Evolutionary conservation across 148 eudicot species (phyloP), one percentile per base, ranked within the genome.

Genomic region (Rheum nobile): DNA sequence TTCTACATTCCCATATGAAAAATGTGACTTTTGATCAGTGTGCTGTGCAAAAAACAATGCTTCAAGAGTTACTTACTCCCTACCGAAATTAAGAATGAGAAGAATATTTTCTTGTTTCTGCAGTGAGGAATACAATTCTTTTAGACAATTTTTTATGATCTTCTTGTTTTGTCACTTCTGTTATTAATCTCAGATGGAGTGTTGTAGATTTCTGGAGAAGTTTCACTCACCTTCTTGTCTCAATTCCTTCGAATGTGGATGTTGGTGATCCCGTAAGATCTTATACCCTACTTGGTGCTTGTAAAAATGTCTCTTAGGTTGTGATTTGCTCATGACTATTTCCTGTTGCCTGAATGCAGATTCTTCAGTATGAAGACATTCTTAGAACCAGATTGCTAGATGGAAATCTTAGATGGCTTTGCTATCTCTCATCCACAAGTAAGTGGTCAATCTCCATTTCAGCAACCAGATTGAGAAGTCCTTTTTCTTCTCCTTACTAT

Each of bases 341-440:
- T n/a, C 78, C 26, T 10, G 63, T 38, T 76, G 22, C 71, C 31
- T 71, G 52, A 21, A 34, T 81, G 81, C 82, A 93, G 98, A 63
- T 89, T 78, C 88, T 91, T 83, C 91, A 82, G 35, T 86, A 84
- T 76, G 82, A 80, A 80, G 86, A 85, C 71, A 79, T 79, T 67
- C 75, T 93, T 24, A 85, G 80, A 78, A 77, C 61, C 71, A 71
- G 63, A 55, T 76, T 91, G 78, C 61, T 48, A 73, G 80, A 75
- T 72, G 90, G 92, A 76, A 75, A 84, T 74, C 83, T 93, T 57
- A 85, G 70, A 77, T 91, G 98, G 97, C 86, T 93, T 46, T 79
- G 86, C 77, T 91, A 91, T 82, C 83, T 91, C 73, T 93, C 98
- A 69, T 83, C 97, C 17, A 93, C 97, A 55, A 85, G 98, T 93